phyloP scores from a whole-genome alignment of 2,329 filamentous ascomycete species.

The Ascochyta rabiei region DNA sequence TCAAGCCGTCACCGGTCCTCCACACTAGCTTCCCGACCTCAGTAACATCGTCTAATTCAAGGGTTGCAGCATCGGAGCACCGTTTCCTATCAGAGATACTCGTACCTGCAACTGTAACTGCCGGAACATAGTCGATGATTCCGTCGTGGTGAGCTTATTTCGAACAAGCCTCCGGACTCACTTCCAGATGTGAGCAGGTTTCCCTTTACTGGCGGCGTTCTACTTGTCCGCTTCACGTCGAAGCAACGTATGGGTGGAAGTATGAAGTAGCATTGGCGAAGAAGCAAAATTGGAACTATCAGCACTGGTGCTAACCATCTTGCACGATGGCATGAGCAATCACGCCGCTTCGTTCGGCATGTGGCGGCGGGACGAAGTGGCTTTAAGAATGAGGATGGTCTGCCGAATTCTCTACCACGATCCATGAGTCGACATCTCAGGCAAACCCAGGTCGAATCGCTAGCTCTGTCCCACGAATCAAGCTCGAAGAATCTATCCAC shows the following conservation, averaged over 20 bases:
- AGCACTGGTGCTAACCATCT: no score
- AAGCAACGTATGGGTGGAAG: no score
- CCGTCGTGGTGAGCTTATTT: not conserved
- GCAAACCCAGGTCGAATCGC: not conserved
- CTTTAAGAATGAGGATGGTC: not conserved
- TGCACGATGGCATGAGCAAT: no score
- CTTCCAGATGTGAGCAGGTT: not conserved
- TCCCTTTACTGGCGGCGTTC: not conserved
- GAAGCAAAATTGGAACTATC: no score
- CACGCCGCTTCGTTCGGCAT: not conserved
- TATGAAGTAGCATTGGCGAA: no score
- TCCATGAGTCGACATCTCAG: not conserved
- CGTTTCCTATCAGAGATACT: not conserved
- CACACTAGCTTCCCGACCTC: not conserved
- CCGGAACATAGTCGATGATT: not conserved
- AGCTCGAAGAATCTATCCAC: not conserved
- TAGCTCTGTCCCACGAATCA: constrained; percentile 8
- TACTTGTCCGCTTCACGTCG: no score
- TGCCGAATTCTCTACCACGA: not conserved
- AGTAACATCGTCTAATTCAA: not conserved
- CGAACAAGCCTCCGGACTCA: not conserved
- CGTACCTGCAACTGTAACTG: not conserved
- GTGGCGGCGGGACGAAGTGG: not conserved
- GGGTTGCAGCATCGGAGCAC: not conserved
- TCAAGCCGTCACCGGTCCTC: not conserved